Percentiles rank a stretch among this genome's conserved stretches.
Evolutionary conservation across 345 rosid species (phyloP).

Genomic region (Lepidium aucheri): DNA sequence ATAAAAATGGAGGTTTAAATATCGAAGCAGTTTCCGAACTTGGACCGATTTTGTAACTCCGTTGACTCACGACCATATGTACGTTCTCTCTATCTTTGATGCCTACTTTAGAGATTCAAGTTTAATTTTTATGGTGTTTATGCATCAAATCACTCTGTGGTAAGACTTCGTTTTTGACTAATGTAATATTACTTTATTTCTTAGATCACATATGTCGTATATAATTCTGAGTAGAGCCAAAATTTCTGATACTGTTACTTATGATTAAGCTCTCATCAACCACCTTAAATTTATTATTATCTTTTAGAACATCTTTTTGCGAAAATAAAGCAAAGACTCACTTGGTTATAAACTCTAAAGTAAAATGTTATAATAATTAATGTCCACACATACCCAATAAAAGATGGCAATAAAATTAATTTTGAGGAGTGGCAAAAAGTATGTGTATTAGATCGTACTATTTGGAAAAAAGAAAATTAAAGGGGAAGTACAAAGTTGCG

Average conservation of each 20-base stretch:
- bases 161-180: no score
- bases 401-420: conserved; percentile 9
- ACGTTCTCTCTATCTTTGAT: no score
- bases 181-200: background rate
- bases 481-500: conserved; percentile 26
- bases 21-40: no score
- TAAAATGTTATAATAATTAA: conserved; percentile 3
- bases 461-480: background rate
- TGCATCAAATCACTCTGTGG: no score
- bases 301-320: background rate
- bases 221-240: conserved; percentile 8
- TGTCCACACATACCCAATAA: conserved; percentile 13
- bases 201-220: background rate
- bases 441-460: conserved; percentile 18
- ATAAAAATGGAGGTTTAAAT: no score
- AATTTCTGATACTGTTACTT: conserved; percentile 18
- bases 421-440: conserved; percentile 2
- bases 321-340: conserved; percentile 2
- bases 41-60: no score
- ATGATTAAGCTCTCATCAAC: conserved; percentile 28
- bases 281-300: conserved; percentile 16
- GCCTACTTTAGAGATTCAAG: no score
- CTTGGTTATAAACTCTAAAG: conserved; percentile 1
- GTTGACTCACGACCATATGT: no score
- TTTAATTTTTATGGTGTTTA: no score